A percentile compares a stretch with the other conserved stretches of the same genome.
phyloP scores from a whole-genome alignment of 148 eudicot species.

The Nyssa sinensis region DNA sequence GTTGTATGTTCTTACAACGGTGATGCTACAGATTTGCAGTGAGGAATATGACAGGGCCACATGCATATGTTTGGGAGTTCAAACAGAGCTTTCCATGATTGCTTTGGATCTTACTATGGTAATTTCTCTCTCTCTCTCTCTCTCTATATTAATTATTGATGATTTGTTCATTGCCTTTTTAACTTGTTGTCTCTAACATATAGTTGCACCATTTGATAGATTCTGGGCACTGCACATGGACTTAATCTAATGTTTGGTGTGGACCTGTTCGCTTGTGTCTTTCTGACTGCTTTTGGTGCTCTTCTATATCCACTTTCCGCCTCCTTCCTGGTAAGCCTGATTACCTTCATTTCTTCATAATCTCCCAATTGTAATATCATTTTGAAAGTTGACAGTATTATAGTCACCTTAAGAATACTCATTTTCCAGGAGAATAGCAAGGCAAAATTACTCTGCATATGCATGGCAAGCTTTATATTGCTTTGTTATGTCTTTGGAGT shows the following conservation, averaged over 20 bases:
- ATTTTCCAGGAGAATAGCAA: constrained; percentile 59
- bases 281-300: constrained; percentile 63
- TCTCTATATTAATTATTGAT: background rate
- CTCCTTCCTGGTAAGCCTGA: constrained; percentile 52
- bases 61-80: constrained; percentile 70
- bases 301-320: constrained; percentile 67
- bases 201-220: constrained; percentile 29
- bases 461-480: constrained; percentile 46
- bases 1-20: background rate
- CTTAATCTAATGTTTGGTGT: constrained; percentile 69
- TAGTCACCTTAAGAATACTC: constrained; percentile 5
- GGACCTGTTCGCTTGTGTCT: constrained; percentile 62
- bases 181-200: constrained; percentile 4
- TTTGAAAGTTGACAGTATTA: constrained; percentile 1
- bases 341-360: background rate
- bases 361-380: background rate
- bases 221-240: constrained; percentile 86
- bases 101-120: constrained; percentile 85
- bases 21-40: constrained; percentile 62
- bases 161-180: constrained; percentile 6
- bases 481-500: constrained; percentile 55
- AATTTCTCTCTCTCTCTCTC: constrained; percentile 20
- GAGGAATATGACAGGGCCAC: constrained; percentile 66
- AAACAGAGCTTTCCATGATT: constrained; percentile 74
- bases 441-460: constrained; percentile 51